Conservation (phyloP, 495 filamentous ascomycete species). For the Neurospora sp. region DNA sequence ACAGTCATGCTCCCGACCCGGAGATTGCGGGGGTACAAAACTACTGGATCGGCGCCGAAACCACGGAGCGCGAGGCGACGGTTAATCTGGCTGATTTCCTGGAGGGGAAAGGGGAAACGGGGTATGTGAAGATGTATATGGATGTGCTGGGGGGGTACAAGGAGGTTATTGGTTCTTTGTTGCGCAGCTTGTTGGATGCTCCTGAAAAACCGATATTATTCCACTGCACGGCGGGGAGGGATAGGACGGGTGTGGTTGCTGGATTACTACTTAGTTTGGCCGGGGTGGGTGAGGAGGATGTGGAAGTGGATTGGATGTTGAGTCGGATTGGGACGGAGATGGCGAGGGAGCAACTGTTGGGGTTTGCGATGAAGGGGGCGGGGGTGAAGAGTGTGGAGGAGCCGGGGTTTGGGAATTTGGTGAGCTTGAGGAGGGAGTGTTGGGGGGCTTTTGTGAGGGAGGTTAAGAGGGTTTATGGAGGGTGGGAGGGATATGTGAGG, state of each 20-base stretch:
- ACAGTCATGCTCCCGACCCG: slow-evolving; percentile 23
- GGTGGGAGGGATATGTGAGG: slow-evolving; percentile 34
- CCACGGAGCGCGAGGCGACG: slow-evolving; percentile 17
- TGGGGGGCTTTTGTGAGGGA: slow-evolving; percentile 32
- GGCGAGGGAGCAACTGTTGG: slow-evolving; percentile 30
- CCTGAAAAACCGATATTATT: slow-evolving; percentile 27
- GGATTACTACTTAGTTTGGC: slow-evolving; percentile 47
- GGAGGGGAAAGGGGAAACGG: slow-evolving; percentile 30
- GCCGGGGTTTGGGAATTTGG: slow-evolving; percentile 33
- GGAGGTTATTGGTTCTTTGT: slow-evolving; percentile 23
- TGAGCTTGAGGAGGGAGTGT: slow-evolving; percentile 20
- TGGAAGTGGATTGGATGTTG: slow-evolving; percentile 43
- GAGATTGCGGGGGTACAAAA: slow-evolving; percentile 29
- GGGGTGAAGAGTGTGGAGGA: slow-evolving; percentile 17
- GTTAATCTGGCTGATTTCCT: slow-evolving; percentile 25
- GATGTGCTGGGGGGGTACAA: slow-evolving; percentile 29
- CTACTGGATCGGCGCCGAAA: slow-evolving; percentile 22
- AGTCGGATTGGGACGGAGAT: slow-evolving; percentile 38
- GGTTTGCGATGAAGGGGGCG: slow-evolving; percentile 25
- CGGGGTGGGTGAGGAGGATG: slow-evolving; percentile 31
- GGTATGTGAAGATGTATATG: slow-evolving; percentile 32
- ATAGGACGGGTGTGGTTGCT: slow-evolving; percentile 53
- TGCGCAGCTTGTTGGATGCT: slow-evolving; percentile 29
- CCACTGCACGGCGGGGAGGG: slow-evolving; percentile 51
- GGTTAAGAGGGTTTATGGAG: slow-evolving; percentile 27